Percentiles rank a stretch among this genome's conserved stretches.
Evolutionary conservation across 331 rosid species (phyloP).

Genomic region (Pyrus hybrid): DNA sequence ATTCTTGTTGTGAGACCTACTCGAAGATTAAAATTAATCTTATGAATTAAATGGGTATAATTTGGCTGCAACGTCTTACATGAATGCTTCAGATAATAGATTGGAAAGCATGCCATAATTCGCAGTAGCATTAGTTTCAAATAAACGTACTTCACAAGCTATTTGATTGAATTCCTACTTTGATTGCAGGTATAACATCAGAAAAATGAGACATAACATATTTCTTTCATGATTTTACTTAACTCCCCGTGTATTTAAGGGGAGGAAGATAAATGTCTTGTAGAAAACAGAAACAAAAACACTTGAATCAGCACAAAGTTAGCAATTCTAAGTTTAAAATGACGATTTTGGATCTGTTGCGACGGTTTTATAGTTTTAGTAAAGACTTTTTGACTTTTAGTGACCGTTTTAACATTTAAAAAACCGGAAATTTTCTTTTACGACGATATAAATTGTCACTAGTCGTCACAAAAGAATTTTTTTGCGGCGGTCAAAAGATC

Average conservation of each 20-base stretch:
- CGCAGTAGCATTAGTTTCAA: no score
- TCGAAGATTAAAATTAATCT: no score
- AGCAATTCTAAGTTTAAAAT: not conserved
- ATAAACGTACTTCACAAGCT: no score
- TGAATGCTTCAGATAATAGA: no score
- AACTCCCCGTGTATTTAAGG: not conserved
- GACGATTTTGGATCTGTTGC: not conserved
- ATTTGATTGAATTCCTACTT: no score
- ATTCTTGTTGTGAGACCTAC: no score
- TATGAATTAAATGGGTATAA: no score
- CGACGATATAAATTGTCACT: not conserved
- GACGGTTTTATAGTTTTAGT: not conserved
- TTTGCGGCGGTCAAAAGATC: not conserved
- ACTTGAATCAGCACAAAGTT: not conserved
- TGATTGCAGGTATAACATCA: no score
- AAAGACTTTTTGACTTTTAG: not conserved
- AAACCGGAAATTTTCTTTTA: rapidly evolving
- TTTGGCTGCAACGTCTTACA: no score
- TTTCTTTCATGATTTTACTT: no score
- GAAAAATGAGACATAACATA: no score
- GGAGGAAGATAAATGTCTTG: not conserved
- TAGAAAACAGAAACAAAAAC: not conserved
- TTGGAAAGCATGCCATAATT: no score
- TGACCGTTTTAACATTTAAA: not conserved
- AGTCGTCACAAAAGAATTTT: not conserved